Evolutionary conservation across 495 filamentous ascomycete species (phyloP).

Genomic region (Rusavskia elegans): DNA sequence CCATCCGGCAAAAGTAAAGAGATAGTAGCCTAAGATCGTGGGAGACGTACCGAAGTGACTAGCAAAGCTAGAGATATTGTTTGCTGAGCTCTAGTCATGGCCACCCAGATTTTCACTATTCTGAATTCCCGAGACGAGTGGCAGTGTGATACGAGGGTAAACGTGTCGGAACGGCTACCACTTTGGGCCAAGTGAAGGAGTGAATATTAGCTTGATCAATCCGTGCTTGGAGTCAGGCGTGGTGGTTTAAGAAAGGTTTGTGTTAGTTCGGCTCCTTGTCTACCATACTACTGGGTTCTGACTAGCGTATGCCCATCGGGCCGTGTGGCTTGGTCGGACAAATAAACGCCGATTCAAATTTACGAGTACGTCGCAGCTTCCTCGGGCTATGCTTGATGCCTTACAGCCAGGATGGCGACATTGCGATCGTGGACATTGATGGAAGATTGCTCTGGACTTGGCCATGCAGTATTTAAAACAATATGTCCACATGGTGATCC

Average conservation of each 20-base stretch:
- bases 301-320: neutral
- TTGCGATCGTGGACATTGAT: too few relatives aligned
- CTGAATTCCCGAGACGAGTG: neutral
- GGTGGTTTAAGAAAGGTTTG: neutral
- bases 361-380: neutral
- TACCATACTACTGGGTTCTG: too few relatives aligned
- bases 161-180: too few relatives aligned
- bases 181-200: too few relatives aligned
- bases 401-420: too few relatives aligned
- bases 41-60: constrained; percentile 57
- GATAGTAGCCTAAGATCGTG: constrained; percentile 1
- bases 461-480: too few relatives aligned
- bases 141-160: neutral
- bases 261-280: too few relatives aligned
- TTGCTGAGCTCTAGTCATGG: constrained; percentile 90
- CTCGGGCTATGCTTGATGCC: too few relatives aligned
- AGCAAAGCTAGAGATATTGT: constrained; percentile 75
- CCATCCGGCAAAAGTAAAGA: neutral
- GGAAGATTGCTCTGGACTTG: too few relatives aligned
- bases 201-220: too few relatives aligned
- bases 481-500: too few relatives aligned
- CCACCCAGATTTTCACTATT: neutral
- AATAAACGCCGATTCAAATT: neutral
- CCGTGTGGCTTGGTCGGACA: neutral
- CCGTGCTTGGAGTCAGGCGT: too few relatives aligned